Conservation (phyloP, 2,329 filamentous ascomycete species). For the Berkeleyomyces rouxiae region DNA sequence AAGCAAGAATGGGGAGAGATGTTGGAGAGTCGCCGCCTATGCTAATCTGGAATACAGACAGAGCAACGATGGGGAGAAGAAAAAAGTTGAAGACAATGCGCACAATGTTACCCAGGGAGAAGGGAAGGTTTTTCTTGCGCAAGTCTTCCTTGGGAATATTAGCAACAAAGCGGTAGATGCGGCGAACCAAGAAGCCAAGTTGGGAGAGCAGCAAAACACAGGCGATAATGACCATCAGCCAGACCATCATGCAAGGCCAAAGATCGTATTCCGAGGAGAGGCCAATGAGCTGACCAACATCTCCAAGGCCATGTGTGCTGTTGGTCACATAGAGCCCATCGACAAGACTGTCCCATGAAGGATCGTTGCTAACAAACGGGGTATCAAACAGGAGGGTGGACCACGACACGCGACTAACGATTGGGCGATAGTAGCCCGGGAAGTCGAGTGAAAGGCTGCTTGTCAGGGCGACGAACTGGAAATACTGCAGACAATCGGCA, state of each 20-base stretch:
- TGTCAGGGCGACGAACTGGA: constrained; percentile 80
- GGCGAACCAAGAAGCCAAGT: constrained; percentile 58
- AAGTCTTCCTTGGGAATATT: constrained; percentile 70
- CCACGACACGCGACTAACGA: constrained; percentile 77
- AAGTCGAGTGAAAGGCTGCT: constrained; percentile 79
- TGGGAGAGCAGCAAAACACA: constrained; percentile 55
- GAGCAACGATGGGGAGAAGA: constrained; percentile 65
- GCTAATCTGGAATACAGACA: constrained; percentile 86
- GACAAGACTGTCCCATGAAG: constrained; percentile 47
- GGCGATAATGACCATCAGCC: constrained; percentile 63
- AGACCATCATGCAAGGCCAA: constrained; percentile 89
- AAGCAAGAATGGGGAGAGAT: constrained; percentile 58
- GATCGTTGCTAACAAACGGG: constrained; percentile 58
- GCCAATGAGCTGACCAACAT: constrained; percentile 65
- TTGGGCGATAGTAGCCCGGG: constrained; percentile 86
- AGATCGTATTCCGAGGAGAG: constrained; percentile 62
- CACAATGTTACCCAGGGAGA: constrained; percentile 61
- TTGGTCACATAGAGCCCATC: constrained; percentile 81
- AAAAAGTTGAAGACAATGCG: constrained; percentile 89
- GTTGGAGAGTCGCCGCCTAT: constrained; percentile 50
- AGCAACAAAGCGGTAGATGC: constrained; percentile 55
- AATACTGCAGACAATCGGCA: constrained; percentile 89
- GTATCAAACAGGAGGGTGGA: constrained; percentile 84
- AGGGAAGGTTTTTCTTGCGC: constrained; percentile 79
- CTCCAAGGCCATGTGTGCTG: constrained; percentile 62